Base-by-base conservation (phyloP, 192 early-diverging fungal genomes). In the Helicostylum pulchrum region DNA sequence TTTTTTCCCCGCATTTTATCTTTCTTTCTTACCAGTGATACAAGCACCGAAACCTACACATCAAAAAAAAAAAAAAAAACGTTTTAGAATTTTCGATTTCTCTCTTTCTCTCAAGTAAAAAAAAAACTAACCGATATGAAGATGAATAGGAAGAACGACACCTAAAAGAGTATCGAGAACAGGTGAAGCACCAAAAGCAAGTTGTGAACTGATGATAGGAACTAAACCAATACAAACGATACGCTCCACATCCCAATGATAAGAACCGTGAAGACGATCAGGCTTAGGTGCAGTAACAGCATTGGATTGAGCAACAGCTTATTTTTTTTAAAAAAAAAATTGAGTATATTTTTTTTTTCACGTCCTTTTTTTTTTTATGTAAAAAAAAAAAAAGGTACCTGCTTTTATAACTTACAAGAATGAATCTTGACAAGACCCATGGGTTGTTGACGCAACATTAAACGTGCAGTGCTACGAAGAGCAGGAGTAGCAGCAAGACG, bases 161-260 rank as follows among this genome's bases (percentile, higher is more conserved):
- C 92, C 95, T 67, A 99, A 75, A 36, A 84, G 80, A 75, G 94
- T 83, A 70, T 99, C 96, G 73, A 93, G 91, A 63, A 92, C 82
- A 7, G 95, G 89, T 68, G 88, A 79, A 48, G 92, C 83, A n/a
- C 96, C 96, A 36, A 84, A 77, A 61, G 87, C 67, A 45, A 92
- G 77, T 42, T 92, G 89, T n/a, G 87, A 84, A 14, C 77, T 85
- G 47, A 94, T 72, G 23, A 96, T 72, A 20, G 95, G 94, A 21
- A 93, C 68, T 60, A 90, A 68, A 20, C 88, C 83, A 43, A 92
- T 21, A 47, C 88, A 85, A 19, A 95, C 72, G n/a, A 83, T 85
- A 48, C 97, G 94, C 72, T 99, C 97, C 71, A 89, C 82, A 83
- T 90, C 86, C 97, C 97, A 99, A 83, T 97, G 97, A 77, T 94